phyloP scores from a whole-genome alignment of 768 basidiomycete genomes.

The Termitomyces sp. region DNA sequence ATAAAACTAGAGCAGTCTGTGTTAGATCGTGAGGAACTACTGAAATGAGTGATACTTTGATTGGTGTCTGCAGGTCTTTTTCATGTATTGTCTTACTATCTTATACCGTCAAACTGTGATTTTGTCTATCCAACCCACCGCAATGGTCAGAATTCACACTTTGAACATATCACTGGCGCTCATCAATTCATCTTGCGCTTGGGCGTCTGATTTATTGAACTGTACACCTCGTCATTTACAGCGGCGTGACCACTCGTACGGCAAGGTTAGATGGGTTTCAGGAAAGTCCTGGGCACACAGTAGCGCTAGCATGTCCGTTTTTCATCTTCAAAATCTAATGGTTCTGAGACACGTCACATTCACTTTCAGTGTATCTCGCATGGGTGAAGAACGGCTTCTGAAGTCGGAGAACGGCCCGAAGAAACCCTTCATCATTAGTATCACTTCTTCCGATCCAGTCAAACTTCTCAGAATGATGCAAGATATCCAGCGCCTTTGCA shows the following conservation, averaged over 20 bases:
- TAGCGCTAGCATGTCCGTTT: conserved; percentile 37
- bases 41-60: conserved; percentile 39
- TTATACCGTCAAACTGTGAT: not conserved
- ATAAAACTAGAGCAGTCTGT: conserved; percentile 95
- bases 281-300: conserved; percentile 61
- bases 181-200: conserved; percentile 76
- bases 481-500: conserved; percentile 58
- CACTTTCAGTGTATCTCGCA: conserved; percentile 57
- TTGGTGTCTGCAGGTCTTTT: conserved; percentile 16
- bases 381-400: conserved; percentile 55
- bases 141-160: conserved; percentile 56
- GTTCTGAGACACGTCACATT: conserved; percentile 49
- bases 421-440: conserved; percentile 72
- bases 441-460: conserved; percentile 55
- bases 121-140: not conserved
- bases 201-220: conserved; percentile 65
- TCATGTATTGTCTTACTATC: conserved; percentile 11
- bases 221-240: conserved; percentile 64
- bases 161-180: conserved; percentile 59
- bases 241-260: conserved; percentile 80
- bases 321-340: conserved; percentile 1
- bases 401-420: conserved; percentile 13
- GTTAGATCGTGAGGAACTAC: conserved; percentile 87
- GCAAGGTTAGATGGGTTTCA: conserved; percentile 64
- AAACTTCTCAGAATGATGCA: conserved; percentile 52